Evolutionary conservation across 2,329 filamentous ascomycete genomes (phyloP), one percentile per base, ranked within the genome.

Genomic region (Shiraia sp.): DNA sequence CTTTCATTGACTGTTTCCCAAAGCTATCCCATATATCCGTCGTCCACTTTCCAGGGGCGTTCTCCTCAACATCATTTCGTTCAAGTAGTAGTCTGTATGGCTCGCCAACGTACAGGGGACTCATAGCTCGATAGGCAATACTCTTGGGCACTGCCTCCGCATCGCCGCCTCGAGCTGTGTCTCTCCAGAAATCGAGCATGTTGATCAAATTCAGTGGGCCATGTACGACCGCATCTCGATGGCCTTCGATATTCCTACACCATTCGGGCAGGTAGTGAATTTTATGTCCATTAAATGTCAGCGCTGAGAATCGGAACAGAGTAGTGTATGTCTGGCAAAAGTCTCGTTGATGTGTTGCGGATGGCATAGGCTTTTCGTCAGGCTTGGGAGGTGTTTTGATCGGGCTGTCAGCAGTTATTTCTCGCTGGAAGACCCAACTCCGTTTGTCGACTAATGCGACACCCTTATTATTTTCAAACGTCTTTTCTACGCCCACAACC

Each of bases 201-300:
- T 66, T 61, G 32, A 68, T 85, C 27, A 95, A 77, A 1, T 84
- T 84, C 40, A 99, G 73, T 1, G 93, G 92, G 0, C 93, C 93
- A 61, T 97, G 93, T 38, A 97, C 88, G 7, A 99, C 78, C 17
- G 89, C 75, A 47, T 83, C 79, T 2, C 78, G 78, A 66, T 95
- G 85, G 3, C 87, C 87, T 68, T 97, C 93, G 4, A 84, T 74
- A 9, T 80, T 72, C 19, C 79, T 78, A 42, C 85, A 86, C 72
- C 88, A 95, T 35, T 78, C 65, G 1, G 79, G 80, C 62, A 96
- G 87, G 15, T 95, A 78, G 69, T 99, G 93, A 56, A 99, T 97
- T 16, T 81, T 79, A 68, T 99, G 93, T 1, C 89, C 90, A 69
- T 99, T 99, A 75, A 90, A 93, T 2, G 88, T 92, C 32, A 99